phyloP scores from a whole-genome alignment of 2,329 filamentous ascomycete species.

The Mycosphaerella sp. region DNA sequence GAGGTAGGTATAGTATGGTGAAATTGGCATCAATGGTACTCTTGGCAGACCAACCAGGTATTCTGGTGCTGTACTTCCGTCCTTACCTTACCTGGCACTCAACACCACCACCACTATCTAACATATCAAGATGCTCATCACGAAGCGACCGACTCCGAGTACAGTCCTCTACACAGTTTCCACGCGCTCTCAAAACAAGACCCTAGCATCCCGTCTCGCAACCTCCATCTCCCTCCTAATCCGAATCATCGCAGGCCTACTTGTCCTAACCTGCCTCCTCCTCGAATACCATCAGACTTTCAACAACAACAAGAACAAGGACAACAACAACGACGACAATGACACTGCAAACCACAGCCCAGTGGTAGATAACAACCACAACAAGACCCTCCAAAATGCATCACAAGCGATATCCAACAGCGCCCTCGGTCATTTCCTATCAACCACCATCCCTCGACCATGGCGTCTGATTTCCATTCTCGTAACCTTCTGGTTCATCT shows the following conservation, averaged over 20 bases:
- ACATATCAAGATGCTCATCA: slow-evolving; percentile 27
- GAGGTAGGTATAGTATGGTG: too few species aligned
- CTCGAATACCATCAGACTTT: slow-evolving; percentile 22
- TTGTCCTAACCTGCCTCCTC: slow-evolving; percentile 32
- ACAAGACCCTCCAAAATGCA: neutral
- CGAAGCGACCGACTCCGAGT: slow-evolving; percentile 56
- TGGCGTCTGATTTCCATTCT: slow-evolving; percentile 36
- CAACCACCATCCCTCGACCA: slow-evolving; percentile 38
- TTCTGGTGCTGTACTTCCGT: too few species aligned
- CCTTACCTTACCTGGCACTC: neutral
- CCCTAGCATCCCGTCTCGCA: slow-evolving; percentile 40
- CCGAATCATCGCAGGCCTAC: slow-evolving; percentile 40
- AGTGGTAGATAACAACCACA: neutral
- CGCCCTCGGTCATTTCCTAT: slow-evolving; percentile 26
- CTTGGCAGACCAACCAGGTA: too few species aligned
- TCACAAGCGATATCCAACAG: neutral
- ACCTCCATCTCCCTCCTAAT: slow-evolving; percentile 37
- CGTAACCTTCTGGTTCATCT: slow-evolving; percentile 19
- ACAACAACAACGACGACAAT: neutral
- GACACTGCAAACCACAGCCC: too few species aligned
- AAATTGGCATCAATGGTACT: too few species aligned
- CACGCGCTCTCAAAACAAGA: slow-evolving; percentile 55
- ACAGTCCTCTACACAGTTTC: slow-evolving; percentile 92
- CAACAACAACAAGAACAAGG: neutral
- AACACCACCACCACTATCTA: neutral